Conservation (phyloP, 2,329 filamentous ascomycete species). For the Talaromyces piceae region DNA sequence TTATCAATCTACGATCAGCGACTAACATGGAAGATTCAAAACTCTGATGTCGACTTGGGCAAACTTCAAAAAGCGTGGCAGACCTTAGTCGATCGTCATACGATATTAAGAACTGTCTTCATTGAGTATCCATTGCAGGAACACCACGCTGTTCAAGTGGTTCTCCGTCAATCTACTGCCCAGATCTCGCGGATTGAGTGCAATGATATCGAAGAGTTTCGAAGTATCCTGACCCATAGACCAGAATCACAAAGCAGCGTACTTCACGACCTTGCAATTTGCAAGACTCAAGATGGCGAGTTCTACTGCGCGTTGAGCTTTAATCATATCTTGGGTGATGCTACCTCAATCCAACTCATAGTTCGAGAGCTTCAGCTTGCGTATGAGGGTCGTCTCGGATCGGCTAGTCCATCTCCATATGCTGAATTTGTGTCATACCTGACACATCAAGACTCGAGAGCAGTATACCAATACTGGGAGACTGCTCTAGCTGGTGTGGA, state of each 20-base stretch:
- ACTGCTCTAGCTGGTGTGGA: neutral
- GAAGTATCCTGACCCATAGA: neutral
- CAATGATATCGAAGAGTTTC: neutral
- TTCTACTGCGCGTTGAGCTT: neutral
- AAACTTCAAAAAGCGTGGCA: neutral
- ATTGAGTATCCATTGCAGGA: neutral
- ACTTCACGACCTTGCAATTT: neutral
- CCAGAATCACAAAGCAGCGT: neutral
- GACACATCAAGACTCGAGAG: neutral
- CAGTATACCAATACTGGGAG: neutral
- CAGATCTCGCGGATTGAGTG: neutral
- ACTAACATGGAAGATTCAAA: neutral
- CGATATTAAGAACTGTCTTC: constrained; percentile 2
- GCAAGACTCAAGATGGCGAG: neutral
- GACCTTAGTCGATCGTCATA: neutral
- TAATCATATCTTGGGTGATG: neutral
- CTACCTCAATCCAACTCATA: neutral
- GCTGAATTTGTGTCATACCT: neutral
- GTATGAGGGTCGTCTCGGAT: neutral
- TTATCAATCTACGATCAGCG: neutral
- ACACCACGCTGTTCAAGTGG: neutral
- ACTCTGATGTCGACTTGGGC: neutral
- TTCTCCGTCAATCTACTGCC: neutral
- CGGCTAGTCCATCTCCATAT: neutral
- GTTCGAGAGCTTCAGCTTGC: neutral